Evolutionary conservation across 768 basidiomycete genomes (phyloP), one percentile per base, ranked within the genome.

Genomic region (Lanmaoa rubissima): DNA sequence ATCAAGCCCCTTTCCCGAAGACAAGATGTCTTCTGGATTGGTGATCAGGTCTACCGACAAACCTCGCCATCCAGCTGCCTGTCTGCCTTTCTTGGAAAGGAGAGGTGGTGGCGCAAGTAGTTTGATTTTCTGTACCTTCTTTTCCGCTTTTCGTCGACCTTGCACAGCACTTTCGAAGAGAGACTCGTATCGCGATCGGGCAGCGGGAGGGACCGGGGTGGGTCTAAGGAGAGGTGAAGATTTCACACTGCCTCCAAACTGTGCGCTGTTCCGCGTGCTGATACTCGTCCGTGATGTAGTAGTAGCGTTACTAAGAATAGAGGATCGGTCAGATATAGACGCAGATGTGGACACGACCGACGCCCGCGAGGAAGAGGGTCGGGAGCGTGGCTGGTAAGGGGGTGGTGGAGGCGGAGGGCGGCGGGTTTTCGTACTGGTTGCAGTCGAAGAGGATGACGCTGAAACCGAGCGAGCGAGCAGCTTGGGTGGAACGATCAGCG

Each of bases 41-140:
- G 81, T 79, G 51, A 85, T 82, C 51, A 86, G 70, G 66, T 90
- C 88, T 31, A 89, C 82, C 1, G 87, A 87, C 40, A 87, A 66
- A 10, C 84, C 88, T 43, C 87, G 76, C 90, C 90, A 92, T 3
- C 90, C 90, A 4, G 82, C 83, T 1, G 87, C 84, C 54, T 84
- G 80, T 54, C 85, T 69, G 40, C 65, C 66, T 43, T 80, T 78
- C 58, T 79, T 76, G 16, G 75, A 63, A 46, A 74, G 55, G 16
- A 76, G 74, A 54, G 73, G 73, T 4, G 74, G 62, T 2, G 74
- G 70, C 19, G 71, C 76, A 10, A 73, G 70, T 24, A 67, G 61
- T 36, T 61, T 61, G 28, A 12, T 46, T 35, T 67, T 65, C 36
- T 64, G 73, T 44, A 63, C 60, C 48, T 72, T 71, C 47, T 59